phyloP scores from a whole-genome alignment of 2,329 filamentous ascomycete genomes.

The Colletotrichum agaves region DNA sequence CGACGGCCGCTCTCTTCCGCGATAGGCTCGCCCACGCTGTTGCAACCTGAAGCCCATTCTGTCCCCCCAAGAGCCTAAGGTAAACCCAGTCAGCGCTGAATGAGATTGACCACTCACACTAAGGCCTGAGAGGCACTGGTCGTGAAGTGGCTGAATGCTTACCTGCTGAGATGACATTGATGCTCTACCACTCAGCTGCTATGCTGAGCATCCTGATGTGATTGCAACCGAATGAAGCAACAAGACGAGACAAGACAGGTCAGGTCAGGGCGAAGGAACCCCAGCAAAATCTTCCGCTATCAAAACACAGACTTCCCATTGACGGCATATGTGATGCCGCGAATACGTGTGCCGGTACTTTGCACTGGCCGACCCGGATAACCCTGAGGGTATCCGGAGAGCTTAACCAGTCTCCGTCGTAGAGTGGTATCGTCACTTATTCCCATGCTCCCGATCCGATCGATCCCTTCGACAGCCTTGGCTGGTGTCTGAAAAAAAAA shows the following conservation, averaged over 20 bases:
- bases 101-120: constrained; percentile 25
- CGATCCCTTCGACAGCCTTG: constrained; percentile 18
- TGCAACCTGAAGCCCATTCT: constrained; percentile 31
- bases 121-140: neutral
- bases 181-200: constrained; percentile 16
- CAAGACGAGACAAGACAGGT: constrained; percentile 12
- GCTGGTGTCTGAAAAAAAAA: neutral
- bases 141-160: neutral
- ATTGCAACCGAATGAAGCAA: constrained; percentile 18
- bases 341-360: neutral
- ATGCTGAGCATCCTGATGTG: constrained; percentile 1
- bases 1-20: constrained; percentile 35
- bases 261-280: constrained; percentile 12
- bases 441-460: constrained; percentile 30
- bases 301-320: neutral
- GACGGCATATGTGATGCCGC: constrained; percentile 1
- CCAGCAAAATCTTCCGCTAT: constrained; percentile 4
- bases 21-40: constrained; percentile 26
- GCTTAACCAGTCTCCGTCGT: constrained; percentile 12
- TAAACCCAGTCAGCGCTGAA: constrained; percentile 17
- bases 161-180: constrained; percentile 10
- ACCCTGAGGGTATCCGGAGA: constrained; percentile 1
- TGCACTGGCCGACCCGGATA: constrained; percentile 3
- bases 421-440: constrained; percentile 32
- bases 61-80: neutral